Evolutionary conservation across 805 yeast species (phyloP), one percentile per base, ranked within the genome.

Genomic region (Saitoella complicata): DNA sequence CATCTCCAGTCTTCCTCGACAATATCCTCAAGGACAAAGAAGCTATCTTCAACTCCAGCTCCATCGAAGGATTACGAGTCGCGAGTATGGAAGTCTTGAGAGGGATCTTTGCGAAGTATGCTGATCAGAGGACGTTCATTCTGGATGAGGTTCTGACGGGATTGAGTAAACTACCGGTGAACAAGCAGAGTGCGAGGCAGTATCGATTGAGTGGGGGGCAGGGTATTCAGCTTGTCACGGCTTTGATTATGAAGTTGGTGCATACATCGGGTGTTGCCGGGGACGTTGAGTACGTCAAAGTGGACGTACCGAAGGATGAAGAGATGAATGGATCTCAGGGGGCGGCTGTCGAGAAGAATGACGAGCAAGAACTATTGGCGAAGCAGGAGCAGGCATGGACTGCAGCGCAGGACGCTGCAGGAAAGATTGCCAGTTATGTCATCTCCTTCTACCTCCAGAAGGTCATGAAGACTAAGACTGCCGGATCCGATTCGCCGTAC

Each of bases 51-150:
- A 59, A 52, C 1, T 35, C 42, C 0, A 34, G 55, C 2, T 48
- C 46, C 5, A 55, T 59, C 4, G 64, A 63, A 10, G 51, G 55
- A 4, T 48, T 70, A 40, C 58, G 60, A 37, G 47, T 50, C 35
- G 30, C 54, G 3, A 45, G 49, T 1, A 47, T 52, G 58, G 51
- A 53, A 5, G 47, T 60, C 1, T 39, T 49, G 7, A 8, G 46
- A 0, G 47, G 53, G 4, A 56, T 63, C 4, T 62, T 60, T 44
- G 51, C 55, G 2, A 30, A 39, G 2, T 53, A 54, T 12, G 33
- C 42, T 39, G 70, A 68, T 37, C 93, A 84, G 53, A 61, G 81
- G 45, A 59, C 60, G 1, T 79, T 77, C 53, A 67, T 84, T 5
- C 52, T 82, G 6, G 71, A 71, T 44, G 91, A 84, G 55, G 52